A percentile compares a stretch with the other conserved stretches of the same genome.
Evolutionary conservation across 169 alveolate genomes (phyloP).

Genomic region (Cryptosporidium canis): DNA sequence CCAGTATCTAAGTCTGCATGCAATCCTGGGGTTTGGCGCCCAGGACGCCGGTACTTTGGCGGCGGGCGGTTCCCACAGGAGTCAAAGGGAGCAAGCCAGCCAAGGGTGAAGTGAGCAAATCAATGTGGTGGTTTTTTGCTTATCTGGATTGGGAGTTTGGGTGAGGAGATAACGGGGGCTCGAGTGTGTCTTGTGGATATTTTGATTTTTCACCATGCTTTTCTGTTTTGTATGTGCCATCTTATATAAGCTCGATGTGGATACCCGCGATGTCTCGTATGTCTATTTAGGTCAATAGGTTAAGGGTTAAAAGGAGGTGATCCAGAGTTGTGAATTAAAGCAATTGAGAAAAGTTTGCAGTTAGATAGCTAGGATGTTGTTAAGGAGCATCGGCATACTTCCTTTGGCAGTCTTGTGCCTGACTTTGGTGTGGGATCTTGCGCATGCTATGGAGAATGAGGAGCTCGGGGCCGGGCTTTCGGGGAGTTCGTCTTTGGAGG

Average conservation of each 20-base stretch:
- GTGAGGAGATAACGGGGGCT: too few species aligned
- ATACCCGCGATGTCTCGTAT: slow-evolving; percentile 39
- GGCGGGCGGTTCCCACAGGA: too few species aligned
- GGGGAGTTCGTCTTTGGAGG: neutral
- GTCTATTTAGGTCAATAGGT: neutral
- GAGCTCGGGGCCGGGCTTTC: neutral
- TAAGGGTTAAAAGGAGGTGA: neutral
- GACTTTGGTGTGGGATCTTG: neutral
- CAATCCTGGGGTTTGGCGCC: too few species aligned
- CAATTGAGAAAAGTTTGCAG: neutral
- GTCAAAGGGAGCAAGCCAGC: too few species aligned
- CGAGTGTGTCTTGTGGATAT: too few species aligned
- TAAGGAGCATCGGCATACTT: neutral
- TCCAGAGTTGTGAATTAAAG: neutral
- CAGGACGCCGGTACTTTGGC: too few species aligned
- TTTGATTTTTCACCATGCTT: neutral
- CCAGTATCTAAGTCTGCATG: too few species aligned
- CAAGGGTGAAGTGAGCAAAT: too few species aligned
- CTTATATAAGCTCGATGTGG: neutral
- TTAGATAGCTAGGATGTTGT: slow-evolving; percentile 8
- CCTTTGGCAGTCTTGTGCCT: neutral
- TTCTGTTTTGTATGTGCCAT: neutral
- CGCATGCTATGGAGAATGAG: neutral
- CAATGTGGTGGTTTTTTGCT: too few species aligned
- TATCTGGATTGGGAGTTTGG: too few species aligned